phyloP scores from a whole-genome alignment of 768 basidiomycete genomes.

The Amanita jacksonii region DNA sequence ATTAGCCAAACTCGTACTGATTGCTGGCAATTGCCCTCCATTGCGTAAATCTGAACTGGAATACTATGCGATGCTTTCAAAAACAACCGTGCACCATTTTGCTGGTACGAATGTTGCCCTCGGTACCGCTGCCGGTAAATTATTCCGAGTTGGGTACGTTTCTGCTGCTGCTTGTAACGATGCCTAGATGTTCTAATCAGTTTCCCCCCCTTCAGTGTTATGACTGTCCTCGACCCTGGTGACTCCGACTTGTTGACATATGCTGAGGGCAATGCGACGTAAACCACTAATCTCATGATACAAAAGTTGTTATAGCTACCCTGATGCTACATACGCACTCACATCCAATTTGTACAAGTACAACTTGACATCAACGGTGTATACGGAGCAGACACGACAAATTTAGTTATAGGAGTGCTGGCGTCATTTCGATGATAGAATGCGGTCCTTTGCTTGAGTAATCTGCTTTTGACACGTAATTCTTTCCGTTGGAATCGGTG shows the following conservation, averaged over 20 bases:
- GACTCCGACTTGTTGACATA: constrained; percentile 92
- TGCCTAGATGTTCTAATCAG: constrained; percentile 14
- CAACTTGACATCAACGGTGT: no score
- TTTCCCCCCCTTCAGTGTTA: constrained; percentile 52
- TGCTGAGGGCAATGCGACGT: constrained; percentile 64
- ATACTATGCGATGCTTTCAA: constrained; percentile 99
- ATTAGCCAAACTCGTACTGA: constrained; percentile 94
- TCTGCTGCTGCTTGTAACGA: neutral
- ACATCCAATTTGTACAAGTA: no score
- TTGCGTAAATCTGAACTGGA: constrained; percentile 98
- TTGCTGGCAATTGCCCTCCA: constrained; percentile 98
- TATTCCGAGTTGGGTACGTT: constrained; percentile 91
- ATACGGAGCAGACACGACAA: neutral
- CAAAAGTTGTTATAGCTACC: neutral
- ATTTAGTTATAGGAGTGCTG: constrained; percentile 47
- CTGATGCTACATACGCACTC: neutral
- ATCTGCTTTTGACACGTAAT: constrained; percentile 72
- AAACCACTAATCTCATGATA: constrained; percentile 18
- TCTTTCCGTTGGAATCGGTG: constrained; percentile 55
- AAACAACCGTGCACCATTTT: constrained; percentile 98
- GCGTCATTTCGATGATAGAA: constrained; percentile 67
- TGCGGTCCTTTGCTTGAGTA: constrained; percentile 67
- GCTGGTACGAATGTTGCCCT: constrained; percentile 95
- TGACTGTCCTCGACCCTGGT: constrained; percentile 93
- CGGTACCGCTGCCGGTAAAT: constrained; percentile 97